Conservation (phyloP, 345 rosid species). For the Clarkia xantiana region DNA sequence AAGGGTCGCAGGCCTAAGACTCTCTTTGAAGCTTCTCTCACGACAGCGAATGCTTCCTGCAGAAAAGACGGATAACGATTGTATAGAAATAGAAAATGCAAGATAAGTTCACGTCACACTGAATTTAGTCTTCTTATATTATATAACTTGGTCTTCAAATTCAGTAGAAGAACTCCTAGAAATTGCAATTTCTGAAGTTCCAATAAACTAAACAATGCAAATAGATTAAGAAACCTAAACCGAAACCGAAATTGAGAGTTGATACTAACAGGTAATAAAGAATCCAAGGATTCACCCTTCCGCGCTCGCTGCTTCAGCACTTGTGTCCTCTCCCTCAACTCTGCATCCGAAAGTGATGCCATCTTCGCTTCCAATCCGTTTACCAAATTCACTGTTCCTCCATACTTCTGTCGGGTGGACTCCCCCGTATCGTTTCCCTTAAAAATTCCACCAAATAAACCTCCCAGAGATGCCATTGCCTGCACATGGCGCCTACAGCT, state of each 20-base stretch:
- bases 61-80: constrained; percentile 2
- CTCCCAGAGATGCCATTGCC: constrained; percentile 59
- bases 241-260: neutral
- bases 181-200: neutral
- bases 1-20: constrained; percentile 87
- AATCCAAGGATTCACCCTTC: constrained; percentile 70
- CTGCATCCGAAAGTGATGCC: constrained; percentile 50
- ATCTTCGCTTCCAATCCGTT: constrained; percentile 52
- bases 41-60: constrained; percentile 93
- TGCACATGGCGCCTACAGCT: constrained; percentile 16
- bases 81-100: neutral
- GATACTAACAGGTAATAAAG: constrained; percentile 61
- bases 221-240: neutral
- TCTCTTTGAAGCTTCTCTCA: constrained; percentile 84
- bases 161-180: neutral
- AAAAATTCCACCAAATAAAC: constrained; percentile 72
- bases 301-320: constrained; percentile 56
- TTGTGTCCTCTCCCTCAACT: constrained; percentile 53
- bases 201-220: neutral
- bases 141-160: neutral
- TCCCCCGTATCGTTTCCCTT: constrained; percentile 80
- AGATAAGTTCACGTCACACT: neutral
- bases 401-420: constrained; percentile 69
- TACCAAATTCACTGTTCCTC: constrained; percentile 31
- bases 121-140: neutral